Evolutionary conservation across 2,329 filamentous ascomycete species (phyloP), one percentile per base, ranked within the genome.

Genomic region (Fusarium domesticum): DNA sequence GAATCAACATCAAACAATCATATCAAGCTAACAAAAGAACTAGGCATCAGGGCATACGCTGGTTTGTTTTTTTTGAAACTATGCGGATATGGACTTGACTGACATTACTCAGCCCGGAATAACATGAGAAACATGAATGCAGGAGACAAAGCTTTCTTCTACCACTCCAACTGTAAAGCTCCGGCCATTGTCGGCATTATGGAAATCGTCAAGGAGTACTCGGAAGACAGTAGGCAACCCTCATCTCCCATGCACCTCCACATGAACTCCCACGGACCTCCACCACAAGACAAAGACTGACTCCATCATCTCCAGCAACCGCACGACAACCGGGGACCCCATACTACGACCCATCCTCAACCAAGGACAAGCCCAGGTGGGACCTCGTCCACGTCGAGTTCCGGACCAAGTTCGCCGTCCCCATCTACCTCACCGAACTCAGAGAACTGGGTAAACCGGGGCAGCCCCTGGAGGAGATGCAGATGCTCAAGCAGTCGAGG

Each of bases 141-240:
- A 43, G 91, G 91, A 39, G 93, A 98, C 62, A 75, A 91, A 23
- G 91, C 90, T 18, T 97, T 98, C 71, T 97, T 98, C 71, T 97
- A 97, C 64, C 92, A 96, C 68, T 95, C 88, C 36, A 95, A 93
- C 60, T 93, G 88, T 69, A 95, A 95, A 64, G 80, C 85, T 18
- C 90, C 91, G 0, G 92, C 88, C 3, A 89, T 97, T 37, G 89
- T 85, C 2, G 91, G 91, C 2, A 80, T 85, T 15, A 91, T 96
- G 86, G 87, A 93, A 60, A 87, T 98, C 51, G 90, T 95, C 14
- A 77, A 81, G 53, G 91, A 96, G 63, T 86, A 89, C 54, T 84
- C 85, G 2, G 78, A 88, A 7, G 93, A 98, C 59, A 70, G 86
- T 88, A 70, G 57, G 78, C 67, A 19, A 12, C 14, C 7, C 7